phyloP scores from a whole-genome alignment of 2,329 filamentous ascomycete species.

The Colletotrichum lupini region DNA sequence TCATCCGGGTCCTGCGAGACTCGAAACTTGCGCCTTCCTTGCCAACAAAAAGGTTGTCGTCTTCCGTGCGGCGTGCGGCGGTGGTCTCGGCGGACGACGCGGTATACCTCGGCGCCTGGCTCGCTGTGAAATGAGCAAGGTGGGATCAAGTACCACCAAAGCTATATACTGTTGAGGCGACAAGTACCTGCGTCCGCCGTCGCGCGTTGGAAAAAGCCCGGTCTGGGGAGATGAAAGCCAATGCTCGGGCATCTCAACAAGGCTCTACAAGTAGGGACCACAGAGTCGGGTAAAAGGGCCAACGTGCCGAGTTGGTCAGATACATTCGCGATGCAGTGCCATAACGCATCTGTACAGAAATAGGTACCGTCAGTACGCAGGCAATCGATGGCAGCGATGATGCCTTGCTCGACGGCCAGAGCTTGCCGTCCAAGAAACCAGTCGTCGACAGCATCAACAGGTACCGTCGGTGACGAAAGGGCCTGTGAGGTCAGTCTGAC shows the following conservation, averaged over 20 bases:
- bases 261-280: not conserved
- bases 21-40: not conserved
- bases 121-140: too few species aligned
- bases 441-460: not conserved
- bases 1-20: not conserved
- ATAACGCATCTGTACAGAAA: not conserved
- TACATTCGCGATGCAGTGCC: not conserved
- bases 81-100: not conserved
- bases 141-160: not conserved
- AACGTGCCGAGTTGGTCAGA: not conserved
- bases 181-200: not conserved
- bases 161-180: not conserved
- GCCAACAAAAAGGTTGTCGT: not conserved
- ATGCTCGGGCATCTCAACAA: not conserved
- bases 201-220: not conserved
- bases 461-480: not conserved
- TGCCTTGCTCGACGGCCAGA: not conserved
- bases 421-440: not conserved
- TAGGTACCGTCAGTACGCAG: not conserved
- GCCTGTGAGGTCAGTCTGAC: conserved; percentile 34
- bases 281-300: not conserved
- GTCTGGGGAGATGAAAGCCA: not conserved
- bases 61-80: not conserved
- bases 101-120: not conserved
- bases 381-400: not conserved